Conservation (phyloP, 164 flowering plant species). For the Vitis rupestris region DNA sequence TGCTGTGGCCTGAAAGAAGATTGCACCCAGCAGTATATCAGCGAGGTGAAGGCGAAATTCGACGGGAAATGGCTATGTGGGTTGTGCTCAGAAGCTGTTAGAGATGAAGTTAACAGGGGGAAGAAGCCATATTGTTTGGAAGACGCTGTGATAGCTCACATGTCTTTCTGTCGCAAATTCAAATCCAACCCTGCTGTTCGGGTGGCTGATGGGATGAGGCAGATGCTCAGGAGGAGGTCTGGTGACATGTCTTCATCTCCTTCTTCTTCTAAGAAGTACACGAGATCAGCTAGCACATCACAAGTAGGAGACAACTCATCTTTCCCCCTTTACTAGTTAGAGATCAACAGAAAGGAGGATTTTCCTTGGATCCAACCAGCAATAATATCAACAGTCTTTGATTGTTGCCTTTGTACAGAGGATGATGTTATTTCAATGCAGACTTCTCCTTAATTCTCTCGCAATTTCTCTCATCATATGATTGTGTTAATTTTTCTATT, state of each 20-base stretch:
- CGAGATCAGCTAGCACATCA: conserved; percentile 50
- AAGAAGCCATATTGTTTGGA: conserved; percentile 38
- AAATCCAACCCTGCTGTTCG: conserved; percentile 64
- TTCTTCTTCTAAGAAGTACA: conserved; percentile 46
- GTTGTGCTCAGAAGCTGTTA: conserved; percentile 86
- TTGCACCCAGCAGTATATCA: conserved; percentile 88
- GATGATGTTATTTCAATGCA: conserved; percentile 13
- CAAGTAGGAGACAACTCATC: conserved; percentile 21
- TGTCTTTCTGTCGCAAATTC: conserved; percentile 66
- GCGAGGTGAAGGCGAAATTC: conserved; percentile 64
- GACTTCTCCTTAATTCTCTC: not conserved
- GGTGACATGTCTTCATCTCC: conserved; percentile 41
- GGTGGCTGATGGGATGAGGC: conserved; percentile 80
- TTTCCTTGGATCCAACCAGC: not conserved
- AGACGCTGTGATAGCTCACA: conserved; percentile 77
- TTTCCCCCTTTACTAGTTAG: conserved; percentile 20
- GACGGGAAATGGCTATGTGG: conserved; percentile 95
- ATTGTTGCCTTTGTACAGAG: conserved; percentile 22
- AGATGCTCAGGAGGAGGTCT: conserved; percentile 73
- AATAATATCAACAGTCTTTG: conserved; percentile 17
- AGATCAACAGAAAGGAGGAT: not conserved
- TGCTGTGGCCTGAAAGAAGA: conserved; percentile 94
- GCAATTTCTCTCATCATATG: no score
- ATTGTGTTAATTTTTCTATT: no score
- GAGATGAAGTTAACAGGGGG: conserved; percentile 63